Conservation (phyloP, 2,329 filamentous ascomycete species). For the Colletotrichum sp. region DNA sequence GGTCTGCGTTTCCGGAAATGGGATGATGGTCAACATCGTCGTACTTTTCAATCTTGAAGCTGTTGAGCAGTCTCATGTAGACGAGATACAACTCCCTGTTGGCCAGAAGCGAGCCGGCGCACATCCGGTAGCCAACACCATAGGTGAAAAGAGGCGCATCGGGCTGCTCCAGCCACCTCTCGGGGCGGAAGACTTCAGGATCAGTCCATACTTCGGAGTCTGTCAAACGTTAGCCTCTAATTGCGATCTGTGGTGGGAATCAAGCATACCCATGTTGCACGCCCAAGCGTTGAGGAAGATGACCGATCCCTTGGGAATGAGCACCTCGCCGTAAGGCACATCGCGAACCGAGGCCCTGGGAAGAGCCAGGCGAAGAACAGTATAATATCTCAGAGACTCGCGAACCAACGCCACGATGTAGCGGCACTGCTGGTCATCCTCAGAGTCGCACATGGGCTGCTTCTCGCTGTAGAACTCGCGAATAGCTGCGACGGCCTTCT, state of each 20-base stretch:
- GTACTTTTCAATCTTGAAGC: slow-evolving; percentile 62
- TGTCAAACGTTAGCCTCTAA: background rate
- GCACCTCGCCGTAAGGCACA: slow-evolving; percentile 59
- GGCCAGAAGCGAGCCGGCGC: slow-evolving; percentile 65
- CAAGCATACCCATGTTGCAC: slow-evolving; percentile 56
- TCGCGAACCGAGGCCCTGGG: slow-evolving; percentile 67
- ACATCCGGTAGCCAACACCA: slow-evolving; percentile 72
- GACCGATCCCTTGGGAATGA: slow-evolving; percentile 67
- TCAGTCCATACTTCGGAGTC: slow-evolving; percentile 64
- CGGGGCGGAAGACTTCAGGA: slow-evolving; percentile 48
- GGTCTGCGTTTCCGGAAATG: slow-evolving; percentile 63
- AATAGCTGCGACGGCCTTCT: slow-evolving; percentile 63
- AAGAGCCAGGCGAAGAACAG: slow-evolving; percentile 66
- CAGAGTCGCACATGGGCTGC: slow-evolving; percentile 62
- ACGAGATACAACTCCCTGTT: slow-evolving; percentile 70
- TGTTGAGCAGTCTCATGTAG: slow-evolving; percentile 66
- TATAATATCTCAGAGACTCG: slow-evolving; percentile 67
- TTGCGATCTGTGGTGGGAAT: background rate
- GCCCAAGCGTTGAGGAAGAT: slow-evolving; percentile 73
- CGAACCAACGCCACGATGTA: slow-evolving; percentile 69
- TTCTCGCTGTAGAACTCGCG: slow-evolving; percentile 54
- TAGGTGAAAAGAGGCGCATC: slow-evolving; percentile 71
- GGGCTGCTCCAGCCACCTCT: slow-evolving; percentile 68
- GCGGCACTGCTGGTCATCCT: slow-evolving; percentile 67
- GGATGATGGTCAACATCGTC: slow-evolving; percentile 64